A percentile compares a stretch with the other conserved stretches of the same genome.
Evolutionary conservation across 164 flowering plant genomes (phyloP).

Genomic region (Cinnamomum chago): DNA sequence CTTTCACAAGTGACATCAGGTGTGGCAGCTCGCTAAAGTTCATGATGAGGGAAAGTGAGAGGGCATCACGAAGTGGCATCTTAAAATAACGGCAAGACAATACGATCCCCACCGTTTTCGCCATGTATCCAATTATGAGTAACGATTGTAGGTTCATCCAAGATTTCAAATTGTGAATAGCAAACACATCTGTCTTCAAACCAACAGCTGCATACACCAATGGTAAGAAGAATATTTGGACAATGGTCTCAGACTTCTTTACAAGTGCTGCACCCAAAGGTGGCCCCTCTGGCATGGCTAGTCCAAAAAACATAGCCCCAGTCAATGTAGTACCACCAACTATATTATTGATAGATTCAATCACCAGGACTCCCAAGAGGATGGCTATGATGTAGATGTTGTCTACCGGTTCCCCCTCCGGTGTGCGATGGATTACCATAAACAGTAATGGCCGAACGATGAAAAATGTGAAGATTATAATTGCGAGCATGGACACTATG

Average conservation of each 20-base stretch:
- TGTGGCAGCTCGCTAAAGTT: neutral
- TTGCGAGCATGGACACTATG: conserved; percentile 12
- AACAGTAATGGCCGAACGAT: conserved; percentile 11
- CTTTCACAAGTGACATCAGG: conserved; percentile 27
- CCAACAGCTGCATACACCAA: conserved; percentile 37
- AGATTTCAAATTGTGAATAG: conserved; percentile 18
- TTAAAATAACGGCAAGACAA: neutral
- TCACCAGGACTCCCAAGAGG: conserved; percentile 27
- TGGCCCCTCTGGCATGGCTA: conserved; percentile 66
- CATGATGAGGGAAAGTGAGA: neutral
- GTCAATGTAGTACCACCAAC: conserved; percentile 39
- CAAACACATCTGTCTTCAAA: neutral
- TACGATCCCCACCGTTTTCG: neutral
- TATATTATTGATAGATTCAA: conserved; percentile 37
- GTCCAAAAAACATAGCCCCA: conserved; percentile 55
- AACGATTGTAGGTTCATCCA: neutral
- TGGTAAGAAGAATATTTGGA: conserved; percentile 43
- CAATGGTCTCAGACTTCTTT: conserved; percentile 44
- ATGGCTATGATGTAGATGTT: conserved; percentile 28
- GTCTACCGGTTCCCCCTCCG: conserved; percentile 43
- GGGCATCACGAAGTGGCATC: neutral
- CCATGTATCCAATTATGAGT: neutral
- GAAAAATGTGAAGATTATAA: neutral
- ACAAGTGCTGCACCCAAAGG: conserved; percentile 55
- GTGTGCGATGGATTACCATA: conserved; percentile 39